Conservation (phyloP, 163 green algal genomes). For the Scenedesmus sp. region DNA sequence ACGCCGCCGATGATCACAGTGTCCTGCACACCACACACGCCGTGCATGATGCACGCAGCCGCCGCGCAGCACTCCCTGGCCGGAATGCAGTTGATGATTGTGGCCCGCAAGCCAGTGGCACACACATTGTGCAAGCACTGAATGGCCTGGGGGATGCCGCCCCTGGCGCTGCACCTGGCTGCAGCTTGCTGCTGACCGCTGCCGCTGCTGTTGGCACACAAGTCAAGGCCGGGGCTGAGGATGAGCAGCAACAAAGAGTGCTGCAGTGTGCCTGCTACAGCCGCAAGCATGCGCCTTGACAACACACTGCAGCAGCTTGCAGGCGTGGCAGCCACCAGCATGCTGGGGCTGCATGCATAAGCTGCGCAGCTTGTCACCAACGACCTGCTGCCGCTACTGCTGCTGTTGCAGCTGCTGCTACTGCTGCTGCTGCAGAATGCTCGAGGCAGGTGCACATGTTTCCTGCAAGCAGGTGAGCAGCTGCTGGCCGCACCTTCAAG, state of each 20-base stretch:
- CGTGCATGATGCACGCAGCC: neutral
- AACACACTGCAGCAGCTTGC: neutral
- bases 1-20: constrained; percentile 90
- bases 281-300: neutral
- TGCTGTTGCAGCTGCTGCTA: neutral
- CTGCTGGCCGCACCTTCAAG: constrained; percentile 68
- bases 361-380: neutral
- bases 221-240: too few species aligned
- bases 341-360: neutral
- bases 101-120: neutral
- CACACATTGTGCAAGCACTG: neutral
- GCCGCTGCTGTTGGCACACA: too few species aligned
- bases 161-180: too few species aligned
- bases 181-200: neutral
- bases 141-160: too few species aligned
- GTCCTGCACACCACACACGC: constrained; percentile 61
- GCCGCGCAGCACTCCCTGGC: neutral
- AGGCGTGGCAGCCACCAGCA: neutral
- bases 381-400: constrained; percentile 13
- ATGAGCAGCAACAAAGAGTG: neutral
- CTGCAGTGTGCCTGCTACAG: neutral
- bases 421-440: neutral
- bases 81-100: neutral
- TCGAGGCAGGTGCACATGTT: neutral
- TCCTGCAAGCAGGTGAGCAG: neutral